Evolutionary conservation across 1,284 basidiomycete species (phyloP), one percentile per base, ranked within the genome.

Genomic region (Sanghuangporus baumii): DNA sequence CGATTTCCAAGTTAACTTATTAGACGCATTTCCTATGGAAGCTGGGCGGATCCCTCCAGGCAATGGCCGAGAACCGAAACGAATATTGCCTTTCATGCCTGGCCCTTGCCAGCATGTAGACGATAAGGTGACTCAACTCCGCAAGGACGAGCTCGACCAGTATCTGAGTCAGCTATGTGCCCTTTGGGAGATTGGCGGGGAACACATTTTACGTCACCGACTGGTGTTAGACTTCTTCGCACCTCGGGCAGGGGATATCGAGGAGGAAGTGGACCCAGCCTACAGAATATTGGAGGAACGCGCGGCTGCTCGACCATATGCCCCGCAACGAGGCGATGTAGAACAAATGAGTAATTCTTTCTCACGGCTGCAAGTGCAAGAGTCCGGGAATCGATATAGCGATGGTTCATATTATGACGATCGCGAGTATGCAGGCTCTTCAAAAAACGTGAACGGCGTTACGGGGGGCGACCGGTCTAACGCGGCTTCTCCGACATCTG

Each of bases 51-150:
- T 86, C 46, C 76, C 82, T 12, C 78, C 79, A 23, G 76, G 82
- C 54, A 66, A 46, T 60, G 68, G 47, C 60, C 66, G 60, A 59
- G 69, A 70, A 60, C 69, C 63, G 58, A 68, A 55, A 64, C 84
- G 96, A 41, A 90, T 96, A 62, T 78, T 99, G 48, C 96, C 96
- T 0, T 97, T 87, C 75, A 98, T 98, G 94, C 96, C 96, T 11
- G 96, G 96, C 0, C 96, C 95, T 4, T 85, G 91, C 6, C 81
- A 89, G 20, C 79, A 87, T 23, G 93, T 98, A 41, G 91, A 97
- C 75, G 91, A 95, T 67, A 81, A 86, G 59, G 82, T 98, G 66
- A 97, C 95, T 20, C 86, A 89, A 14, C 85, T 87, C 59, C 82
- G 96, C 62, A 84, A 89, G 63, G 82, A 81, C 40, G 96, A 98